Evolutionary conservation across 1,284 basidiomycete species (phyloP).

Genomic region (Sporisorium graminicola): DNA sequence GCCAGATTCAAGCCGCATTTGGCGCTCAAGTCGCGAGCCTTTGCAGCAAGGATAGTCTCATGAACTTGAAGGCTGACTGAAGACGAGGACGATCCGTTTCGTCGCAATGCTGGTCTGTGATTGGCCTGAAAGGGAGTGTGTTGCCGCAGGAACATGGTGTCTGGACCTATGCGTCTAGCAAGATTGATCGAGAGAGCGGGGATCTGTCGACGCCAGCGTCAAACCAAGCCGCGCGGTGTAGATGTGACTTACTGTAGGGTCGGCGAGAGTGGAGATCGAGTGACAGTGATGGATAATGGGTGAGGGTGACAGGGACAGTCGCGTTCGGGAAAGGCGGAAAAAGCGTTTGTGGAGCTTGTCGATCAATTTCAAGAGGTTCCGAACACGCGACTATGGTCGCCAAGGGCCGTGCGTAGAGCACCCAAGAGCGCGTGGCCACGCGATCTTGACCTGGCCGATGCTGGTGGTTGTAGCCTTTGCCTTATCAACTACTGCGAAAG

Average conservation of each 20-base stretch:
- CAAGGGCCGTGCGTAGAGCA: not conserved
- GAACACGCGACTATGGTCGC: not conserved
- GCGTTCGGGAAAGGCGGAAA: not conserved
- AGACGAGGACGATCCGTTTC: conserved; percentile 21
- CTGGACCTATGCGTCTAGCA: not conserved
- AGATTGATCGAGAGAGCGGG: not conserved
- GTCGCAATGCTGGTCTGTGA: conserved; percentile 13
- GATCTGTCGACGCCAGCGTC: not conserved
- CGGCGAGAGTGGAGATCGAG: not conserved
- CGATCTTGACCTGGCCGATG: not conserved
- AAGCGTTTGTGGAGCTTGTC: not conserved
- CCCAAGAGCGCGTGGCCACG: not conserved
- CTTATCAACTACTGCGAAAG: no score
- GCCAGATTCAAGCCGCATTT: not conserved
- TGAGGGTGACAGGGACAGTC: no score
- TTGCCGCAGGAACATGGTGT: conserved; percentile 23
- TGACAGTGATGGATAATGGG: not conserved
- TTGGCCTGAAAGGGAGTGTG: conserved; percentile 22
- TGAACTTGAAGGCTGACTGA: conserved; percentile 45
- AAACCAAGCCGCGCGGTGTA: not conserved
- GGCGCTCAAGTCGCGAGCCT: not conserved
- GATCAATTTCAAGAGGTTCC: not conserved
- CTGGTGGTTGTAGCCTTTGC: no score
- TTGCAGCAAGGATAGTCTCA: conserved; percentile 39
- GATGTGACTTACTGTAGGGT: not conserved